Conservation (phyloP, 805 yeast genomes). For the Starmerella apicola region DNA sequence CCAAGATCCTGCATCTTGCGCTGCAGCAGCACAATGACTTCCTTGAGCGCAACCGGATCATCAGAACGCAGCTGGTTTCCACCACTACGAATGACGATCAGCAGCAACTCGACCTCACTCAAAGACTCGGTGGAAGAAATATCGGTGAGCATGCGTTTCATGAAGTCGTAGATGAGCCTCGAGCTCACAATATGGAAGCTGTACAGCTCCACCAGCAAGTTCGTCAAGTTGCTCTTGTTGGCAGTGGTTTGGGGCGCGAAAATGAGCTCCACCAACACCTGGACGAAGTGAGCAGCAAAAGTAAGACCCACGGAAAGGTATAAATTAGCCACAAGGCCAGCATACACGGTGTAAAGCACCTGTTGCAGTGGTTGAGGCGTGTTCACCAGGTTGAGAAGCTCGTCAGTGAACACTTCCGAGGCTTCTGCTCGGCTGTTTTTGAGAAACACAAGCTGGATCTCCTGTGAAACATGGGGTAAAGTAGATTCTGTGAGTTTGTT, state of each 20-base stretch:
- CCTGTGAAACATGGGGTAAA: conserved; percentile 53
- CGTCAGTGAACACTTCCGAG: conserved; percentile 51
- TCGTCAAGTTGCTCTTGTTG: conserved; percentile 51
- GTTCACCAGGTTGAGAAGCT: conserved; percentile 51
- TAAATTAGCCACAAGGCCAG: conserved; percentile 61
- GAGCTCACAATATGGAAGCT: conserved; percentile 66
- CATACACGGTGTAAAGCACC: conserved; percentile 64
- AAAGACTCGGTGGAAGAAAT: conserved; percentile 39
- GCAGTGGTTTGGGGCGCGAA: neutral
- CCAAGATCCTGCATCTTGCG: conserved; percentile 30
- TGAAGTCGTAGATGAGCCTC: conserved; percentile 63
- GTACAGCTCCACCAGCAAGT: conserved; percentile 65
- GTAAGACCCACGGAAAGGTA: conserved; percentile 74
- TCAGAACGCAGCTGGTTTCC: conserved; percentile 83
- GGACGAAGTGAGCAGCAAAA: conserved; percentile 79
- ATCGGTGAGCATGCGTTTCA: conserved; percentile 38
- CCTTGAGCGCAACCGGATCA: conserved; percentile 76
- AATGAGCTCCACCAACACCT: conserved; percentile 40
- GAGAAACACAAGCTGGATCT: conserved; percentile 50
- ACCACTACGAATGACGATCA: conserved; percentile 57
- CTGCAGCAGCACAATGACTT: conserved; percentile 53
- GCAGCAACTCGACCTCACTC: conserved; percentile 57
- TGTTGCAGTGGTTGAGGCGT: conserved; percentile 60
- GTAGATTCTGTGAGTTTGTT: conserved; percentile 87
- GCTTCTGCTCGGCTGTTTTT: conserved; percentile 69